Base-by-base conservation (phyloP, 208 protist species). In the Wallacemonas sp. region DNA sequence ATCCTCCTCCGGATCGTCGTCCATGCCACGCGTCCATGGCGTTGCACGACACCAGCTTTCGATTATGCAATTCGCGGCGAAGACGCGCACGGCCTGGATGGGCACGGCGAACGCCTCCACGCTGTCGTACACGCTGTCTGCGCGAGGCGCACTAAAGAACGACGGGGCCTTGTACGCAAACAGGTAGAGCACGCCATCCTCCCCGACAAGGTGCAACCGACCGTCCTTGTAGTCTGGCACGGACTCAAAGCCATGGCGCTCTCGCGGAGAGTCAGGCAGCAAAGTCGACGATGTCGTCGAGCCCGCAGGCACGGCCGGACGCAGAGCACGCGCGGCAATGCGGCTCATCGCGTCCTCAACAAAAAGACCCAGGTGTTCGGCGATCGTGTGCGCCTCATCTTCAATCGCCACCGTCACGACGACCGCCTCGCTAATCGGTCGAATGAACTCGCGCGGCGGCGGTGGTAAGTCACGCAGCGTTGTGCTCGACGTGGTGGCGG, bases 181-280 rank as follows among this genome's bases (percentile, higher is more conserved):
- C 44, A 86, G 54, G 77, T 86, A 88, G 25, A 91, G 59, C 32
- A 82, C 74, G 2, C 79, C 85, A 29, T 84, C 76, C 32, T 87
- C 73, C 66, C 84, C 85, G 22, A 88, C 79, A 1, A 91, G 64
- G 57, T 91, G 79, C 1, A 91, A 62, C n/a, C 74, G 70, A 31
- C 81, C 79, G 52, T 88, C 81, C 45, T 75, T 72, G 72, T 84
- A 84, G n/a, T 49, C 36, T 14, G 62, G 44, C n/a, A 79, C 72
- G 8, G 59, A 50, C 38, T 80, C 73, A 61, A 87, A 87, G 38
- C 70, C 39, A 59, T 87, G 66, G 10, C 52, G 52, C 8, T 16
- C 16, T 3, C 52, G 52, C 18, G 48, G 48, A 12, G 44, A 23
- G n/a, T n/a, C n/a, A n/a, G 20, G 18, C 18, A 22, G 48, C 25